Conservation (phyloP, 2,329 filamentous ascomycete genomes). For the Mycosphaerelloides madeirae region DNA sequence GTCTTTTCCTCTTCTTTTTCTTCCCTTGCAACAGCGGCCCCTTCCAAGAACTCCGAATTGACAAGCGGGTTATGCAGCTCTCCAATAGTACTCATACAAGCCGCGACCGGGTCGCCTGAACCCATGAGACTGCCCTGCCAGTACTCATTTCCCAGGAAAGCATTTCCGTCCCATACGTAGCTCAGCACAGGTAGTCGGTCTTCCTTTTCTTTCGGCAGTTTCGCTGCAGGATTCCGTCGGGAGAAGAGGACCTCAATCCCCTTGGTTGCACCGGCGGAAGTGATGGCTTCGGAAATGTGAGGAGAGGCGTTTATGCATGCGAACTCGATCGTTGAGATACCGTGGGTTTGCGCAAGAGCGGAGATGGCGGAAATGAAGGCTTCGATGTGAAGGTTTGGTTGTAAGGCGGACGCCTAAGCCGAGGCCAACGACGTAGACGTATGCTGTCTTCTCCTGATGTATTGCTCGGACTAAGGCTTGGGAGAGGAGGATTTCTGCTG, state of each 20-base stretch:
- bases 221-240: slow-evolving; percentile 27
- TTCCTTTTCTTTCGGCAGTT: slow-evolving; percentile 17
- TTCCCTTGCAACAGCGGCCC: slow-evolving; percentile 8
- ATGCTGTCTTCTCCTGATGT: slow-evolving; percentile 19
- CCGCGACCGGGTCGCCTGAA: slow-evolving; percentile 32
- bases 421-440: slow-evolving; percentile 30
- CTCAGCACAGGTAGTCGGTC: slow-evolving; percentile 27
- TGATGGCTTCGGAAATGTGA: slow-evolving; percentile 5
- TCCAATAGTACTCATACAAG: slow-evolving; percentile 32
- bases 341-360: slow-evolving; percentile 12
- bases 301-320: slow-evolving; percentile 24
- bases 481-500: slow-evolving; percentile 28
- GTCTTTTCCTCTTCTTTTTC: too few species aligned
- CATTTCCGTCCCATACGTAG: slow-evolving; percentile 35
- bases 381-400: slow-evolving; percentile 24
- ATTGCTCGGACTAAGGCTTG: slow-evolving; percentile 25
- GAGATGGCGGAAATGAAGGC: slow-evolving; percentile 22
- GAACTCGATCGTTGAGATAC: slow-evolving; percentile 28
- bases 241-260: slow-evolving; percentile 27
- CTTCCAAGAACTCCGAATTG: slow-evolving; percentile 21
- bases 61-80: slow-evolving; percentile 32
- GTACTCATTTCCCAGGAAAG: slow-evolving; percentile 34
- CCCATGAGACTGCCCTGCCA: slow-evolving; percentile 26
- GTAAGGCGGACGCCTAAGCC: slow-evolving; percentile 29
- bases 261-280: slow-evolving; percentile 6